Evolutionary conservation across 306 rosid genomes (phyloP).

Genomic region (Quercus alba): DNA sequence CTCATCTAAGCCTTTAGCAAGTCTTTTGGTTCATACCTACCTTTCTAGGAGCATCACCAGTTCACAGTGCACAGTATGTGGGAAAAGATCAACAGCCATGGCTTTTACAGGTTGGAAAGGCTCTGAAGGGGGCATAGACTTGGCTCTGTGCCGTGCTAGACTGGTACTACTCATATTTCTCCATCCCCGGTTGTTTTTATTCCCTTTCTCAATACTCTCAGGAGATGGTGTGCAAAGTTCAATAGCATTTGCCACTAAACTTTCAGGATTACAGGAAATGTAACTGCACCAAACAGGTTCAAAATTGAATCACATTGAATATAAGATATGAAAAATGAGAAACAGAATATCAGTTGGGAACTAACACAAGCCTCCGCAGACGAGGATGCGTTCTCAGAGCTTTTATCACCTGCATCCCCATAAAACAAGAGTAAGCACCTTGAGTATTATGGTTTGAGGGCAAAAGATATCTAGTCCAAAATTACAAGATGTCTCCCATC

Average conservation of each 20-base stretch:
- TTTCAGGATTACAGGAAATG: slow-evolving; percentile 96
- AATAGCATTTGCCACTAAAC: slow-evolving; percentile 89
- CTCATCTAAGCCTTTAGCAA: background rate
- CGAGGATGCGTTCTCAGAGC: slow-evolving; percentile 78
- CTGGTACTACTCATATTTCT: slow-evolving; percentile 86
- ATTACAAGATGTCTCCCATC: background rate
- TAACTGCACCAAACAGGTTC: slow-evolving; percentile 56
- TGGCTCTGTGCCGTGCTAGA: slow-evolving; percentile 82
- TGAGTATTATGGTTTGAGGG: background rate
- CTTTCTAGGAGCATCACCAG: slow-evolving; percentile 95
- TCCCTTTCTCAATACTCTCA: slow-evolving; percentile 54
- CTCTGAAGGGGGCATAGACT: slow-evolving; percentile 92
- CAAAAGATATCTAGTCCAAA: background rate
- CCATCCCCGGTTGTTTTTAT: slow-evolving; percentile 87
- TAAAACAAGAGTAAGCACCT: slow-evolving; percentile 19
- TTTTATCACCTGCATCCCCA: slow-evolving; percentile 71
- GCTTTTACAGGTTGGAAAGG: slow-evolving; percentile 84
- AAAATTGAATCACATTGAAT: slow-evolving; percentile 20
- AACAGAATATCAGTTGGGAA: slow-evolving; percentile 18
- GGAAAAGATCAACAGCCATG: slow-evolving; percentile 96
- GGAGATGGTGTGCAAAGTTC: slow-evolving; percentile 95
- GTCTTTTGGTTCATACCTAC: slow-evolving; percentile 22
- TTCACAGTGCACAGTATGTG: slow-evolving; percentile 86
- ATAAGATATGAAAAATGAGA: background rate
- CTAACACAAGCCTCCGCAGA: slow-evolving; percentile 88